Evolutionary conservation across 2,329 filamentous ascomycete species (phyloP), one percentile per base, ranked within the genome.

Genomic region (Botrytis fragariae): DNA sequence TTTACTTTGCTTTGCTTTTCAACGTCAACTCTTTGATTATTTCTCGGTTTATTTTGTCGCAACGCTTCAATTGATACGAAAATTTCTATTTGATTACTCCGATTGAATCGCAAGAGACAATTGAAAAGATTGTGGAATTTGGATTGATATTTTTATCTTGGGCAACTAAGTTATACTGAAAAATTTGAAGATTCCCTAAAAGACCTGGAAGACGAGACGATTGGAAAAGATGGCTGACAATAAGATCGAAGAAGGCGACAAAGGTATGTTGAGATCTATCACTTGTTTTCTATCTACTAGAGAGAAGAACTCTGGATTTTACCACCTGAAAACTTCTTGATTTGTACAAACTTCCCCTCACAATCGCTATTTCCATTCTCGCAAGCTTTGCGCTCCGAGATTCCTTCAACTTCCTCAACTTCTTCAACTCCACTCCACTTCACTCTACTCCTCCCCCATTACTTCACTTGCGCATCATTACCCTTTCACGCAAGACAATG

Each of bases 171-270:
- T 42, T 62, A 8, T 7, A 39, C 18, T 29, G 51, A 3, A 42
- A 16, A 18, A 2, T 35, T n/a, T 25, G n/a, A 22, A 44, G 39
- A 22, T 45, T 45, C 18, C 18, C 6, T 14, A 18, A 29, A 57
- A 57, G 16, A 29, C n/a, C 7, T 3, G 51, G n/a, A 16, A 57
- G n/a, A 57, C 51, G n/a, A 57, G 14, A 35, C 48, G 14, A 25
- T 25, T 65, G 14, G 16, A 3, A 68, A 68, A 72, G 57, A 86
- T 87, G 85, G 80, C 84, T 74, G 82, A 82, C 78, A 83, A 84
- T 73, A 80, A 84, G 73, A 81, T 85, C 77, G 83, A 87, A 80
- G 83, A 86, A 79, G 86, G 86, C 75, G 84, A 86, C 77, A 82
- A 86, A 82, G 84, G 84, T 85, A 82, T 74, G 83, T 68, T 69